Base-by-base conservation (phyloP, 169 alveolate genomes). In the Cryptosporidium viatorum region DNA sequence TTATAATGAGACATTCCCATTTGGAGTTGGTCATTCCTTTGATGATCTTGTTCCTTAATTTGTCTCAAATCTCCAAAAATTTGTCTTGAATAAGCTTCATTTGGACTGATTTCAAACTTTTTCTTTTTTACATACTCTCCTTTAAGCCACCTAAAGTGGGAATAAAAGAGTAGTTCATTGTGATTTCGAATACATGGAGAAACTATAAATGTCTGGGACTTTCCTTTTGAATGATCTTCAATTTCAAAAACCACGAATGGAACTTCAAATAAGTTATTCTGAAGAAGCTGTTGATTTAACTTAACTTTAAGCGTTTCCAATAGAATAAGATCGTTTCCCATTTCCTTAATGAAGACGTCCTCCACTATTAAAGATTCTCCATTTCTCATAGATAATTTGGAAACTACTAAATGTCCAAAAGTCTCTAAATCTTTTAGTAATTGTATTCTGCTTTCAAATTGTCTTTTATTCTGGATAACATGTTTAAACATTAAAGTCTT, bases 111-210 rank as follows among this genome's bases (percentile, higher is more conserved):
- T 23, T 35, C 31, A 65, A 65, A 65, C 26, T 16, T 31, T 65
- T n/a, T 65, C 23, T 9, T 35, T 65, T 35, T 37, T 41, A 10
- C 29, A 29, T 37, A 37, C 26, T 55, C 71, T 35, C 35, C 39
- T 9, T 51, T 73, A 18, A 80, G 68, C 71, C 37, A 43, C 29
- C 50, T 41, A 48, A 65, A 26, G 26, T 59, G 68, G 12, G 89
- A 43, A 41, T 80, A 80, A 62, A 60, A 59, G n/a, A 80, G 62
- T 23, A 80, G 39, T 23, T 80, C 89, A 31, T 58, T 59, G 35
- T 62, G 18, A 12, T 60, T 80, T 23, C 70, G 16, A 5, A 80
- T 80, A 50, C 80, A 80, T 8, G 89, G 89, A 16, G 80, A 62
- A 41, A 80, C 65, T 8, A 80, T 31, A 80, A 59, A 80, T 18